Evolutionary conservation across 495 filamentous ascomycete genomes (phyloP).

Genomic region (Aspergillus avenaceus): DNA sequence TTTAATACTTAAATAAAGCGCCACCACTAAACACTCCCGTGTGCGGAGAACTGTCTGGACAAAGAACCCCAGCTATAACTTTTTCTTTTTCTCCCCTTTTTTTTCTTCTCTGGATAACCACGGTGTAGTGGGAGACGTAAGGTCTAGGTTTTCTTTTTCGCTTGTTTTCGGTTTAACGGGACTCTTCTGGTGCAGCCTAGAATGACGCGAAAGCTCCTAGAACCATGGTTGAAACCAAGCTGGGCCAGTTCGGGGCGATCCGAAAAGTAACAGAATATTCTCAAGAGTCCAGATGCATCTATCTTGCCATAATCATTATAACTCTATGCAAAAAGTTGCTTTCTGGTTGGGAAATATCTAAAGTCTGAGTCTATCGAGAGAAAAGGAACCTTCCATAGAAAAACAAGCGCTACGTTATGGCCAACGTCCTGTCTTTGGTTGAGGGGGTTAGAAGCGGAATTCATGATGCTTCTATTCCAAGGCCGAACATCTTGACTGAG

Average conservation of each 20-base stretch:
- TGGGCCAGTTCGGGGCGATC: background rate
- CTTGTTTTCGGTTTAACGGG: background rate
- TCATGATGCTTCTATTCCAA: conserved; percentile 46
- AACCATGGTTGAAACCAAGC: background rate
- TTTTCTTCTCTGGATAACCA: background rate
- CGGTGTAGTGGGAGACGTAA: background rate
- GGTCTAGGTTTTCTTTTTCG: background rate
- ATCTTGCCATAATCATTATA: background rate
- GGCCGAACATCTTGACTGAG: conserved; percentile 72
- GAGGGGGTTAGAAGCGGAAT: background rate
- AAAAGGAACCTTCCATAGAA: background rate
- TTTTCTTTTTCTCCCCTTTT: background rate
- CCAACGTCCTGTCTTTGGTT: background rate
- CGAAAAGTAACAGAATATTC: background rate
- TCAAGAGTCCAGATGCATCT: background rate
- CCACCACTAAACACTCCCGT: background rate
- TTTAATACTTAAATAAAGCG: background rate
- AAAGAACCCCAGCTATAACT: no score
- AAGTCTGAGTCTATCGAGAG: background rate
- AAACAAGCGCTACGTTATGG: background rate
- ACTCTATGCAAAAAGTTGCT: background rate
- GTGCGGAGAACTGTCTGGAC: background rate
- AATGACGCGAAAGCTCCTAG: background rate
- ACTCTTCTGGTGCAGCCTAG: background rate
- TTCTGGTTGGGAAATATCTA: background rate